phyloP scores from a whole-genome alignment of 257 asterid genomes.

The Galeopsis tetrahit region DNA sequence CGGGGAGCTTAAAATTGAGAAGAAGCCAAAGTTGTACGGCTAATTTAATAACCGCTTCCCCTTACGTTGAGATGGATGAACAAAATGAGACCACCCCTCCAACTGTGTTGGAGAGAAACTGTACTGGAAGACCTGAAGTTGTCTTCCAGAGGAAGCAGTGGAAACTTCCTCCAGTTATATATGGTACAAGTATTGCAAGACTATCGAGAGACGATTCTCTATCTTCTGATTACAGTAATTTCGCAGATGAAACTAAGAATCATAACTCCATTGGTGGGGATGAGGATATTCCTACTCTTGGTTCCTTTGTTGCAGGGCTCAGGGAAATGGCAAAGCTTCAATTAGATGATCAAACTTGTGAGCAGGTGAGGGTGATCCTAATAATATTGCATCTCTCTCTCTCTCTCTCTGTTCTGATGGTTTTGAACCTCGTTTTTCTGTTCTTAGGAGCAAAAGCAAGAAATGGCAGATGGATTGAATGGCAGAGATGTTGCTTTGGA shows the following conservation, averaged over 20 bases:
- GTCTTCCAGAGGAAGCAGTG: slow-evolving; percentile 70
- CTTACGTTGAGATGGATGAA: slow-evolving; percentile 50
- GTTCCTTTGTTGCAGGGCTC: slow-evolving; percentile 93
- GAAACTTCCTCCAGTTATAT: slow-evolving; percentile 74
- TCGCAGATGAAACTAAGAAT: slow-evolving; percentile 55
- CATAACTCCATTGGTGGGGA: slow-evolving; percentile 57
- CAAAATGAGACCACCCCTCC: slow-evolving; percentile 79
- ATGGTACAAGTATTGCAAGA: slow-evolving; percentile 51
- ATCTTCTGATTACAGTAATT: slow-evolving; percentile 66
- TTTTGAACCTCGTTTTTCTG: not conserved
- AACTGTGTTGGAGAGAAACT: slow-evolving; percentile 58
- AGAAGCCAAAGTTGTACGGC: slow-evolving; percentile 78
- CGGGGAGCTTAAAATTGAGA: slow-evolving; percentile 57
- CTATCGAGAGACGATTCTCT: slow-evolving; percentile 63
- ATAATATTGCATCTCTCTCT: not conserved
- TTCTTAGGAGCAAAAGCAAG: slow-evolving; percentile 42
- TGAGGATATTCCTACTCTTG: slow-evolving; percentile 89
- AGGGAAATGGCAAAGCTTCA: slow-evolving; percentile 90
- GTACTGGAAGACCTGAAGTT: slow-evolving; percentile 69
- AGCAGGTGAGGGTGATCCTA: slow-evolving; percentile 60
- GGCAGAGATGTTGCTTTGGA: slow-evolving; percentile 36
- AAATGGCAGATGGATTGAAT: slow-evolving; percentile 31
- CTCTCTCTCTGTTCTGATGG: not conserved
- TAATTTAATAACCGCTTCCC: slow-evolving; percentile 46
- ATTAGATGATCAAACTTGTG: slow-evolving; percentile 47